Evolutionary conservation across 1,139 yeast genomes (phyloP).

Genomic region (Meyerozyma elateridarum): DNA sequence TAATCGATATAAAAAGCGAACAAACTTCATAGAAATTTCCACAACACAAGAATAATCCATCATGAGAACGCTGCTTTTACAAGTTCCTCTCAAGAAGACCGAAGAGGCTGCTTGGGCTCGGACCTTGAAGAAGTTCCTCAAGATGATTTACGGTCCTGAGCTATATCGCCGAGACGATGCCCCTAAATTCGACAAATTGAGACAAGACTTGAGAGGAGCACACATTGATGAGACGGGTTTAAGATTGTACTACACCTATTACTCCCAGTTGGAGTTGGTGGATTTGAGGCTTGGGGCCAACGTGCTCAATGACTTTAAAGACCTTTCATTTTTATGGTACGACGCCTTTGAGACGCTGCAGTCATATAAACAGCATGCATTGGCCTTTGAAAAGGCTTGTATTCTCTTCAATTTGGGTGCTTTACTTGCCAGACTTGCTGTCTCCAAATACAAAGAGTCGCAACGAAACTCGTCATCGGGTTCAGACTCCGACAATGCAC

Average conservation of each 20-base stretch:
- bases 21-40: no score
- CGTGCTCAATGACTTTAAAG: slow-evolving; percentile 45
- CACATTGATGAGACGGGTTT: slow-evolving; percentile 48
- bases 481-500: slow-evolving; percentile 39
- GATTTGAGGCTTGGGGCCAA: slow-evolving; percentile 71
- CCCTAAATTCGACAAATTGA: slow-evolving; percentile 48
- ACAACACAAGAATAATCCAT: slow-evolving; percentile 3
- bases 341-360: slow-evolving; percentile 56
- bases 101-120: slow-evolving; percentile 61
- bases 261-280: slow-evolving; percentile 75
- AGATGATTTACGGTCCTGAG: slow-evolving; percentile 59
- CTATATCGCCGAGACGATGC: slow-evolving; percentile 58
- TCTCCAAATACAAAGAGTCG: slow-evolving; percentile 36
- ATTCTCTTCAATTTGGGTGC: slow-evolving; percentile 61
- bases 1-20: no score
- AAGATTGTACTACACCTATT: slow-evolving; percentile 61
- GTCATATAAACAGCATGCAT: slow-evolving; percentile 43
- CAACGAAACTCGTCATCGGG: slow-evolving; percentile 42
- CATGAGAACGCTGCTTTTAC: slow-evolving; percentile 36
- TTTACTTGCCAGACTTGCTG: slow-evolving; percentile 44
- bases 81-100: slow-evolving; percentile 48
- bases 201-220: slow-evolving; percentile 60
- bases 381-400: slow-evolving; percentile 90
- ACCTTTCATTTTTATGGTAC: slow-evolving; percentile 71
- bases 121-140: slow-evolving; percentile 57